phyloP scores from a whole-genome alignment of 805 yeast species.

The Wickerhamomyces mucosus region DNA sequence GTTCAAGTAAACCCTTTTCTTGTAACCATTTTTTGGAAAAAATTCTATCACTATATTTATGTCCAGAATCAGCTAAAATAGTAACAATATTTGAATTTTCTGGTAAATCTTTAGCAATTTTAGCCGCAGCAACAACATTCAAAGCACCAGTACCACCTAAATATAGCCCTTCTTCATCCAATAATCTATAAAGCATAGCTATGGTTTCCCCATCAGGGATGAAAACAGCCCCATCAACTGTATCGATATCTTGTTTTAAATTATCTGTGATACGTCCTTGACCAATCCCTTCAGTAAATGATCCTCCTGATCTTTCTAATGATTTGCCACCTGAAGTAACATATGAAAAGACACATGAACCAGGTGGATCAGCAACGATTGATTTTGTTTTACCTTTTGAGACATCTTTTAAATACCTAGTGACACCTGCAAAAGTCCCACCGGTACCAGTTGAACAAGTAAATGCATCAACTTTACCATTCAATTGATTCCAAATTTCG shows the following conservation, averaged over 20 bases:
- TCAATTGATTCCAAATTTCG: constrained; percentile 79
- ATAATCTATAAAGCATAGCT: constrained; percentile 69
- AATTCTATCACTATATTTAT: constrained; percentile 74
- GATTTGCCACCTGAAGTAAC: constrained; percentile 61
- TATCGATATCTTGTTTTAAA: constrained; percentile 58
- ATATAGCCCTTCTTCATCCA: constrained; percentile 86
- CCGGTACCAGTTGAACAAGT: constrained; percentile 92
- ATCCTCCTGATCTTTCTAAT: constrained; percentile 66
- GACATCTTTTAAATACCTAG: constrained; percentile 66
- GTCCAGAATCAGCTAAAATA: constrained; percentile 83
- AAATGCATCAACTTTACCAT: constrained; percentile 74
- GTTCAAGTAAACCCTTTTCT: constrained; percentile 52
- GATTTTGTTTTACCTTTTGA: constrained; percentile 53
- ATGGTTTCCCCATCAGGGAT: constrained; percentile 77
- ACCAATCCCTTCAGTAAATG: constrained; percentile 94
- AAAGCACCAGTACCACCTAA: constrained; percentile 88
- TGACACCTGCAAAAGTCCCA: constrained; percentile 82
- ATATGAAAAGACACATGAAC: constrained; percentile 74
- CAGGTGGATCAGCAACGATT: constrained; percentile 89
- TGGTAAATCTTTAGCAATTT: constrained; percentile 67
- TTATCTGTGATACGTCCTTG: constrained; percentile 90
- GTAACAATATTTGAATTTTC: constrained; percentile 79
- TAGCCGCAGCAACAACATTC: constrained; percentile 82
- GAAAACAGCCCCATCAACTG: constrained; percentile 72
- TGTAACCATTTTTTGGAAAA: constrained; percentile 75